Evolutionary conservation across 495 filamentous ascomycete genomes (phyloP), one percentile per base, ranked within the genome.

Genomic region (Aspergillus baeticus): DNA sequence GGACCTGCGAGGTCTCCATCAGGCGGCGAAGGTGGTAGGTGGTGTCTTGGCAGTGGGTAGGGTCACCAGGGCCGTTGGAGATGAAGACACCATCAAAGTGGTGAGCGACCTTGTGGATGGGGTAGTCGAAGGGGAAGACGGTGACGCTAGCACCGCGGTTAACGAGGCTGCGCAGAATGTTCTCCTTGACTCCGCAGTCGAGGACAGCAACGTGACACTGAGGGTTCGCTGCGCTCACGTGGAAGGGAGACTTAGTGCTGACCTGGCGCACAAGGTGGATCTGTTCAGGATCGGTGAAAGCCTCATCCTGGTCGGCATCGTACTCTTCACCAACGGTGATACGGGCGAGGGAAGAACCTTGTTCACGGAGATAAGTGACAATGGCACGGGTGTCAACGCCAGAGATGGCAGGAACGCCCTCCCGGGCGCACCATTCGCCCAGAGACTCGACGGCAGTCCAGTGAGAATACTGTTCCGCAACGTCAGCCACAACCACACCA

Each of bases 141-240:
- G 95, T 98, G 44, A 96, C 87, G 58, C 85, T 89, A 37, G 90
- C 86, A 22, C 92, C 94, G 31, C 94, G 90, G 71, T 77, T 80
- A 59, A 98, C 93, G 58, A 98, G 78, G 68, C 89, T 93, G 60
- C 94, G 89, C 47, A 98, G 84, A 69, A 98, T 98, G 79, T 98
- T 98, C 81, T 98, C 94, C 82, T 98, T 98, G 56, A 98, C 95
- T 73, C 94, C 94, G 69, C 94, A 98, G 76, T 98, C 94, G 70
- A 98, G 86, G 55, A 98, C 82, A 33, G 93, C 94, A 64, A 98
- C 84, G 75, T 98, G 94, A 70, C 87, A 84, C 68, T 88, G 85
- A 55, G 92, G 90, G 61, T 81, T 79, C 38, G 83, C 80, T 33
- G 91, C 88, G 58, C 84, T 84, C 57, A 97, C 87, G 67, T 96